A percentile compares a stretch with the other conserved stretches of the same genome.
These are phyloP conservation scores for Lichina pygmaea DNA, from an alignment of 495 filamentous ascomycete genomes.

Conservation along the genomic window DNA sequence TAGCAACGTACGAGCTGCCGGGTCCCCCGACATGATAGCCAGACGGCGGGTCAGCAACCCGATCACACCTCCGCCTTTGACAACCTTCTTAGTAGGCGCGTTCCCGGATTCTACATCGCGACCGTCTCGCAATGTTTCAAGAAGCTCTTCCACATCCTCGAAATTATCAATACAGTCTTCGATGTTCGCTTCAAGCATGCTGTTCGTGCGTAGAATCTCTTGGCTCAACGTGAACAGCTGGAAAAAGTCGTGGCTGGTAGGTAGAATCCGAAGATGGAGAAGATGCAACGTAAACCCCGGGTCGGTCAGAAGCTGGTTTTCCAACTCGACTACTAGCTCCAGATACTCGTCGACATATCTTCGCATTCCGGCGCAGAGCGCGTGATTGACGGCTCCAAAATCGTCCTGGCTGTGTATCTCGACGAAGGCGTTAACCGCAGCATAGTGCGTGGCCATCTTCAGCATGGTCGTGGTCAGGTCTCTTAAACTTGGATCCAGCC, in stretches of 20 bases:
- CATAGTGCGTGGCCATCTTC: slow-evolving; percentile 87
- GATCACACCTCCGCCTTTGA: slow-evolving; percentile 78
- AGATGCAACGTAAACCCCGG: slow-evolving; percentile 72
- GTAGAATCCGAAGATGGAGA: slow-evolving; percentile 70
- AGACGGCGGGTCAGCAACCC: slow-evolving; percentile 61
- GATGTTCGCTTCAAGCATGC: slow-evolving; percentile 60
- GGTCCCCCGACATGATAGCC: slow-evolving; percentile 76
- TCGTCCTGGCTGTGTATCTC: slow-evolving; percentile 83
- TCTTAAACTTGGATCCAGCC: slow-evolving; percentile 71
- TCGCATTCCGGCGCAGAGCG: slow-evolving; percentile 74
- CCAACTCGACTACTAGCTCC: slow-evolving; percentile 73
- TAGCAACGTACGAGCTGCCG: slow-evolving; percentile 53
- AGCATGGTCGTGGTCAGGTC: slow-evolving; percentile 72
- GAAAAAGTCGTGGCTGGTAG: slow-evolving; percentile 66
- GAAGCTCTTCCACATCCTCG: slow-evolving; percentile 65
- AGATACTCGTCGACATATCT: slow-evolving; percentile 83
- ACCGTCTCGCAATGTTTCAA: slow-evolving; percentile 55
- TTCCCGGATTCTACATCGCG: slow-evolving; percentile 48
- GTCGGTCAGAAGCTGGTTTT: slow-evolving; percentile 72
- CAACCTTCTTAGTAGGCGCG: slow-evolving; percentile 69
- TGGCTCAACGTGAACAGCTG: slow-evolving; percentile 70
- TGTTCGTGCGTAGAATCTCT: slow-evolving; percentile 68
- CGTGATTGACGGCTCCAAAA: slow-evolving; percentile 89
- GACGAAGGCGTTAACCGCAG: slow-evolving; percentile 71
- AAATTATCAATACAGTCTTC: slow-evolving; percentile 64